These are phyloP conservation scores for Colletotrichum tanaceti DNA, from an alignment of 2,329 filamentous ascomycete genomes.

Conservation along the genomic window DNA sequence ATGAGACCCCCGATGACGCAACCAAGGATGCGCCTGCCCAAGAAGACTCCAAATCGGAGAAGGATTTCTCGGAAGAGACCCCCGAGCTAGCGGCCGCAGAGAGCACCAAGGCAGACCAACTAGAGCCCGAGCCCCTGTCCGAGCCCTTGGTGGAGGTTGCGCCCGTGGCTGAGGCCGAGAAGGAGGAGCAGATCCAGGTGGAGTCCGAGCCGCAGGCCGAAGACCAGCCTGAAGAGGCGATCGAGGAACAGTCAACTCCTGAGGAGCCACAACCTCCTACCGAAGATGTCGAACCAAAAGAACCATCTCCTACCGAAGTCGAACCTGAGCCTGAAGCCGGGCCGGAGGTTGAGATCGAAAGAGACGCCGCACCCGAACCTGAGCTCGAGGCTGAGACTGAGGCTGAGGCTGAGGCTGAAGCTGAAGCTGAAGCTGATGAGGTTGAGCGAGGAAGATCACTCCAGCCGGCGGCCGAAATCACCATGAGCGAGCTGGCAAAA, in stretches of 20 bases:
- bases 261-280: not conserved
- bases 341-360: not conserved
- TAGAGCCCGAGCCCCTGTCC: slow-evolving; percentile 6
- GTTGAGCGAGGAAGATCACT: not conserved
- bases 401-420: slow-evolving; percentile 1
- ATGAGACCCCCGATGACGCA: not conserved
- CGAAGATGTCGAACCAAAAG: not conserved
- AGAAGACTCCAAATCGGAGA: slow-evolving; percentile 2
- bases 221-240: not conserved
- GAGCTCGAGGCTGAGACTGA: not conserved
- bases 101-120: not conserved
- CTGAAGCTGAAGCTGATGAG: not conserved
- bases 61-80: slow-evolving; percentile 1
- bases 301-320: not conserved
- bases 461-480: slow-evolving; percentile 11
- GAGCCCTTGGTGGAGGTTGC: slow-evolving; percentile 1
- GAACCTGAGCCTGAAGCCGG: not conserved
- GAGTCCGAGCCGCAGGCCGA: slow-evolving; percentile 14
- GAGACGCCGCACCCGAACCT: not conserved
- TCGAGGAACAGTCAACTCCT: not conserved
- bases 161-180: not conserved
- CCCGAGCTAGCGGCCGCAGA: slow-evolving; percentile 8
- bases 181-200: not conserved
- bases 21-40: not conserved
- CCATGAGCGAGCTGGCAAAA: slow-evolving; percentile 1